Percentiles rank a stretch among this genome's conserved stretches.
phyloP scores from a whole-genome alignment of 768 basidiomycete genomes.

The Mycena belliarum region DNA sequence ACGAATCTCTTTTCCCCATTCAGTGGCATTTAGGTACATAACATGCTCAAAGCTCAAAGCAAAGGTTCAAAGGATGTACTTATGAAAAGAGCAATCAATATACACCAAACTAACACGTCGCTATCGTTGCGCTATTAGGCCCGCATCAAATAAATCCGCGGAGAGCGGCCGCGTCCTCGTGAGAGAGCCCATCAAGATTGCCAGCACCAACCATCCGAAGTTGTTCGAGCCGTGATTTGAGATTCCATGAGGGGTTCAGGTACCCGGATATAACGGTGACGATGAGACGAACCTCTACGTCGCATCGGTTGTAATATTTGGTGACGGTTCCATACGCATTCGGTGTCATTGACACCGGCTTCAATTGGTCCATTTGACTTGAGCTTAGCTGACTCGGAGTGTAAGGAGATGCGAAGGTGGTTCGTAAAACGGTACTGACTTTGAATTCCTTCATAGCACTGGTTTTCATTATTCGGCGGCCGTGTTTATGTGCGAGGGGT shows the following conservation, averaged over 20 bases:
- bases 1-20: no score
- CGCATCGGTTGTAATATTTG: constrained; percentile 18
- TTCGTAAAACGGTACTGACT: background rate
- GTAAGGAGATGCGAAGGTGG: no score
- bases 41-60: no score
- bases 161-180: background rate
- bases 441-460: constrained; percentile 12
- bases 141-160: no score
- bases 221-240: constrained; percentile 3
- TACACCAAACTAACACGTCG: no score
- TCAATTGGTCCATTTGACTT: constrained; percentile 11
- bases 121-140: no score
- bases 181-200: background rate
- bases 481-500: constrained; percentile 7
- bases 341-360: constrained; percentile 7
- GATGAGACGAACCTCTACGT: constrained; percentile 6
- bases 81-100: no score
- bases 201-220: background rate
- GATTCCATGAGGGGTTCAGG: background rate
- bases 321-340: constrained; percentile 11
- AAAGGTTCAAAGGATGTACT: no score
- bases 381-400: constrained; percentile 2
- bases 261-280: background rate
- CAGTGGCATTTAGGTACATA: no score
- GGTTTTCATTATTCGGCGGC: constrained; percentile 10